Conservation (phyloP, 2,329 filamentous ascomycete genomes). For the Alternaria sp. region DNA sequence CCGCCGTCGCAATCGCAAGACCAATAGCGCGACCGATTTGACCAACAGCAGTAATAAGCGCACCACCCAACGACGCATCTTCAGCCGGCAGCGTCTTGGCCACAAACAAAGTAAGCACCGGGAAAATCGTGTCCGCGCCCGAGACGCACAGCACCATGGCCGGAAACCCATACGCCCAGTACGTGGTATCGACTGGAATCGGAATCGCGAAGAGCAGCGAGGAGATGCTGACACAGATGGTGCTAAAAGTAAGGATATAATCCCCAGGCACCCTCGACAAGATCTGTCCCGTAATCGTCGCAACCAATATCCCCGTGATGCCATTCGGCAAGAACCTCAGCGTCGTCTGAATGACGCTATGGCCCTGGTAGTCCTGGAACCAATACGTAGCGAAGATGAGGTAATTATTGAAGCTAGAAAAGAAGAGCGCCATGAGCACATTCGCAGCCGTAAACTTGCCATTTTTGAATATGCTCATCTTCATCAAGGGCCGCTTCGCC, state of each 20-base stretch:
- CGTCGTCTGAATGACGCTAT: slow-evolving; percentile 71
- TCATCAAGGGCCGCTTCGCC: slow-evolving; percentile 67
- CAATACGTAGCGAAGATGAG: slow-evolving; percentile 74
- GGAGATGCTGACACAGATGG: slow-evolving; percentile 63
- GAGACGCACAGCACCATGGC: slow-evolving; percentile 73
- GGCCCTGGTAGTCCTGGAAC: slow-evolving; percentile 72
- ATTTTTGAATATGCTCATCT: slow-evolving; percentile 70
- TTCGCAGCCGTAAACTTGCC: slow-evolving; percentile 69
- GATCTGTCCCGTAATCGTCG: slow-evolving; percentile 58
- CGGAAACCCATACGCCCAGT: slow-evolving; percentile 73
- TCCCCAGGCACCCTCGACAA: slow-evolving; percentile 64
- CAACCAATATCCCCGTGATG: slow-evolving; percentile 66
- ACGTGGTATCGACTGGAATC: slow-evolving; percentile 67
- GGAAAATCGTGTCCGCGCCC: slow-evolving; percentile 73
- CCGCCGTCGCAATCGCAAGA: slow-evolving; percentile 70
- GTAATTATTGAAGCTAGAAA: slow-evolving; percentile 73
- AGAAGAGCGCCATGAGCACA: slow-evolving; percentile 72
- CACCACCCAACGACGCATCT: slow-evolving; percentile 74
- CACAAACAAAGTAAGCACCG: slow-evolving; percentile 71
- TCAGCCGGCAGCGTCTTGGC: slow-evolving; percentile 68
- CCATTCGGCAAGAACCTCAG: slow-evolving; percentile 74
- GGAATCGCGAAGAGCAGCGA: slow-evolving; percentile 71
- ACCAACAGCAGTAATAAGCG: slow-evolving; percentile 72
- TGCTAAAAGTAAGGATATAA: slow-evolving; percentile 67
- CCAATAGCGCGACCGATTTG: slow-evolving; percentile 73